phyloP scores from a whole-genome alignment of 2,329 filamentous ascomycete species.

The Phialophora verrucosa region DNA sequence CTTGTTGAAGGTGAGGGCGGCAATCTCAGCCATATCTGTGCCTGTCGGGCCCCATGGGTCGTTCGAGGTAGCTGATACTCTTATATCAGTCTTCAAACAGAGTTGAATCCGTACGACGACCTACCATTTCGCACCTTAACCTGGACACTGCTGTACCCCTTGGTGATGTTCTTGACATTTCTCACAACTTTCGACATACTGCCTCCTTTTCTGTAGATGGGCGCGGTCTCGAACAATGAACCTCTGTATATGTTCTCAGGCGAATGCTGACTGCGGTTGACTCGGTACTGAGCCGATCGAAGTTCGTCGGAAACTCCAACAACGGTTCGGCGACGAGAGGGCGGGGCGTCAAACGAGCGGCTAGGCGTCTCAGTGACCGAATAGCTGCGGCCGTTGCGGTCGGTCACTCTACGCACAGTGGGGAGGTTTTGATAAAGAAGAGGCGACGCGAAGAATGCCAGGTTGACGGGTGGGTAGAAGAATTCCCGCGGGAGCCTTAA shows the following conservation, averaged over 20 bases:
- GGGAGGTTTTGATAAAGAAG: constrained; percentile 34
- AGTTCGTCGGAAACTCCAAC: constrained; percentile 33
- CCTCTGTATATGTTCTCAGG: constrained; percentile 33
- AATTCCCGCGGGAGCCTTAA: constrained; percentile 26
- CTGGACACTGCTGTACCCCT: constrained; percentile 94
- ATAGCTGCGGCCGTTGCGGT: constrained; percentile 34
- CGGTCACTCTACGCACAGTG: constrained; percentile 36
- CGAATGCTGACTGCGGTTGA: constrained; percentile 20
- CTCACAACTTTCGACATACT: constrained; percentile 94
- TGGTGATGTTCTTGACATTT: constrained; percentile 99
- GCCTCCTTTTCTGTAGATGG: constrained; percentile 31
- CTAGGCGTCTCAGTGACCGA: constrained; percentile 37
- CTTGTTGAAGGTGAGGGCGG: constrained; percentile 97
- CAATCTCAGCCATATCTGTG: constrained; percentile 98
- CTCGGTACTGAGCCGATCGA: constrained; percentile 11
- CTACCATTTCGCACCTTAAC: constrained; percentile 97
- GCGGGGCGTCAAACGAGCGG: constrained; percentile 32
- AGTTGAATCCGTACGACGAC: constrained; percentile 43
- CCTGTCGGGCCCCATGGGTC: constrained; percentile 98
- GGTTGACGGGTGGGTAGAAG: constrained; percentile 23
- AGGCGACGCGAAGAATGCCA: constrained; percentile 39
- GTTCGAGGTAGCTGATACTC: constrained; percentile 85
- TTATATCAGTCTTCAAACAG: neutral
- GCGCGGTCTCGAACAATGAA: constrained; percentile 31
- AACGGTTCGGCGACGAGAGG: constrained; percentile 35